Percentiles rank a stretch among this genome's conserved stretches.
Evolutionary conservation across 2,329 filamentous ascomycete genomes (phyloP).

Genomic region (Fusarium sp.): DNA sequence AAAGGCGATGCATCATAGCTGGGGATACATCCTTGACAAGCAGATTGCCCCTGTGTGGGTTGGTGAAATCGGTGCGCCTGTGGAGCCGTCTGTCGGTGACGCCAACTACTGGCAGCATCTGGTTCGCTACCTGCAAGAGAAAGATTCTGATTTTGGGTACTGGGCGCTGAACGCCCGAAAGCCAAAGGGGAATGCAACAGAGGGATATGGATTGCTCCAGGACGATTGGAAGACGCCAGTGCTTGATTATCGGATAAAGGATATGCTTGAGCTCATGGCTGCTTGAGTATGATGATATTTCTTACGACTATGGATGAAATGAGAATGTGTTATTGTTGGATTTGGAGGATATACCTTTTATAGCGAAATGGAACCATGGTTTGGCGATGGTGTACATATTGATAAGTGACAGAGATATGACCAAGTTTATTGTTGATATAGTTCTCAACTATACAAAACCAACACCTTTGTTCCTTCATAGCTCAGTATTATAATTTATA

Average conservation of each 20-base stretch:
- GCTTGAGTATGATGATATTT: conserved; percentile 7
- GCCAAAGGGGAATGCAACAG: conserved; percentile 66
- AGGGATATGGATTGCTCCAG: conserved; percentile 71
- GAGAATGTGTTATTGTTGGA: conserved; percentile 9
- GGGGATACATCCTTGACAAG: conserved; percentile 70
- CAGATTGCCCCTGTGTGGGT: conserved; percentile 72
- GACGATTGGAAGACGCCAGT: conserved; percentile 75
- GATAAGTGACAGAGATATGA: background rate
- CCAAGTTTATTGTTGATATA: background rate
- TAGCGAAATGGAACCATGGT: background rate
- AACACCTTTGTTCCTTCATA: background rate
- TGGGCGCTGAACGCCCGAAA: conserved; percentile 78
- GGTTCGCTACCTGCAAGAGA: conserved; percentile 66
- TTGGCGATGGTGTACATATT: background rate
- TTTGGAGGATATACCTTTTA: conserved; percentile 34
- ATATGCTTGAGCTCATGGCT: conserved; percentile 68
- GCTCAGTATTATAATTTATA: no score
- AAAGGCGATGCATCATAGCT: conserved; percentile 72
- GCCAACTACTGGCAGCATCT: conserved; percentile 75
- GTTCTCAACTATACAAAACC: background rate
- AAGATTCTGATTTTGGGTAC: conserved; percentile 76
- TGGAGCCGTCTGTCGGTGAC: conserved; percentile 65
- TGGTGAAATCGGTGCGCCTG: conserved; percentile 73
- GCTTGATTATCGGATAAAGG: conserved; percentile 72
- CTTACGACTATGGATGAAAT: conserved; percentile 17